Base-by-base conservation (phyloP, 1,284 basidiomycete genomes). In the Agaricales sp. region DNA sequence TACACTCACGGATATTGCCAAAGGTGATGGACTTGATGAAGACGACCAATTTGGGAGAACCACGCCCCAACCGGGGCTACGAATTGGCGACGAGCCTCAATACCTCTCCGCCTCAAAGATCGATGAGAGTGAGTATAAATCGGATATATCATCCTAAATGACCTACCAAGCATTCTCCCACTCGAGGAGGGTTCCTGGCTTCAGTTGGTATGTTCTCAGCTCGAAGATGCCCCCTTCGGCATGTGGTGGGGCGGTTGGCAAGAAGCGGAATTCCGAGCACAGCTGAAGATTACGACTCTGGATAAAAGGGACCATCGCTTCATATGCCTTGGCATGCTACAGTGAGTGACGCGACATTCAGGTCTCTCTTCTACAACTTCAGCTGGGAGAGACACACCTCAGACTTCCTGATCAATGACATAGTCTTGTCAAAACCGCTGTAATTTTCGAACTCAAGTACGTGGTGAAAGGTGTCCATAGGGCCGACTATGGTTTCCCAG, bases 251-350 rank as follows among this genome's bases (percentile, higher is more conserved):
- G 87, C 78, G 2, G 91, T 91, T 1, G 92, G 90, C 63, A 92
- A 82, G 69, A 96, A 94, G 1, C 89, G 89, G 66, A 97, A 97
- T 64, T 97, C 94, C 62, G 92, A 90, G 56, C 83, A 82, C 48
- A 95, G 74, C 58, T 94, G 91, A 19, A 76, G 75, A 44, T 80
- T 75, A 47, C 91, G 80, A 3, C 79, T 82, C 18, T 68, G 73
- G 45, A 95, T 63, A 62, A 78, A 78, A 3, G 89, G 87, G 14
- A 89, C 71, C 67, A 95, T 80, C 18, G 74, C 75, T 56, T 78
- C 67, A 61, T 80, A 82, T 44, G 77, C 70, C 49, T 77, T 67
- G 46, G 68, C 61, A 53, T 90, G 83, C 82, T 88, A 55, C 43
- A 46, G 43, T 45, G 26, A 46, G 45, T 21, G 39, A 16, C 35